Evolutionary conservation across 1,139 yeast genomes (phyloP).

Genomic region (Taiozyma sp.): DNA sequence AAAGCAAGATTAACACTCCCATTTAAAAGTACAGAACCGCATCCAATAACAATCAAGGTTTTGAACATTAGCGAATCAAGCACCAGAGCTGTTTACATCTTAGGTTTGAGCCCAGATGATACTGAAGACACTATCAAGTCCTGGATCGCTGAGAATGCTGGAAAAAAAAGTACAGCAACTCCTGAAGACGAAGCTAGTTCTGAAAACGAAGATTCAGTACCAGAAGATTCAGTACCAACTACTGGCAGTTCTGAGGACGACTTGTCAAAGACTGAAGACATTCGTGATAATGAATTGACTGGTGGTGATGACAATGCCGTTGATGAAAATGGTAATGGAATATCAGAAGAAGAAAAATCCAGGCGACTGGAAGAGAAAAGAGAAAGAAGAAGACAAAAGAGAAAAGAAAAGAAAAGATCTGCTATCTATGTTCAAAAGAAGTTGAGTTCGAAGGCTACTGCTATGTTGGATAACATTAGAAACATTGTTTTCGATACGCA

Average conservation of each 20-base stretch:
- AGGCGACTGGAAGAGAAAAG: constrained; percentile 14
- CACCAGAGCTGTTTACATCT: constrained; percentile 12
- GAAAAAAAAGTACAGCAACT: not conserved
- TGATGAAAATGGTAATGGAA: constrained; percentile 5
- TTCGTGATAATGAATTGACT: constrained; percentile 10
- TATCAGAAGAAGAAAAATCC: not conserved
- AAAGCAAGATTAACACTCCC: not conserved
- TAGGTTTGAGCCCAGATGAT: constrained; percentile 8
- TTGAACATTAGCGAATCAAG: constrained; percentile 12
- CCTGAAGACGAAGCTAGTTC: not conserved
- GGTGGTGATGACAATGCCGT: constrained; percentile 16
- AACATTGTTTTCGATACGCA: constrained; percentile 11
- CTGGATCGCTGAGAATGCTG: constrained; percentile 8
- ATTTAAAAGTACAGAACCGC: not conserved
- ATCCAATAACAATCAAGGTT: constrained; percentile 1
- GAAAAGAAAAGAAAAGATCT: constrained; percentile 1
- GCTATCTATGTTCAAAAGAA: constrained; percentile 5
- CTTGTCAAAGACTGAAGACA: not conserved
- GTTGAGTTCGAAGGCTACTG: constrained; percentile 4
- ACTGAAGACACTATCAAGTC: constrained; percentile 11
- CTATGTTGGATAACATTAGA: constrained; percentile 6
- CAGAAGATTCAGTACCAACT: constrained; percentile 1
- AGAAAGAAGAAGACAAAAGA: constrained; percentile 1
- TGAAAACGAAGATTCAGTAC: constrained; percentile 22
- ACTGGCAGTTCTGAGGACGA: constrained; percentile 7